A percentile compares a stretch with the other conserved stretches of the same genome.
These are phyloP conservation scores for Leccinum subtestaceum DNA, from an alignment of 768 basidiomycete species.

Conservation along the genomic window DNA sequence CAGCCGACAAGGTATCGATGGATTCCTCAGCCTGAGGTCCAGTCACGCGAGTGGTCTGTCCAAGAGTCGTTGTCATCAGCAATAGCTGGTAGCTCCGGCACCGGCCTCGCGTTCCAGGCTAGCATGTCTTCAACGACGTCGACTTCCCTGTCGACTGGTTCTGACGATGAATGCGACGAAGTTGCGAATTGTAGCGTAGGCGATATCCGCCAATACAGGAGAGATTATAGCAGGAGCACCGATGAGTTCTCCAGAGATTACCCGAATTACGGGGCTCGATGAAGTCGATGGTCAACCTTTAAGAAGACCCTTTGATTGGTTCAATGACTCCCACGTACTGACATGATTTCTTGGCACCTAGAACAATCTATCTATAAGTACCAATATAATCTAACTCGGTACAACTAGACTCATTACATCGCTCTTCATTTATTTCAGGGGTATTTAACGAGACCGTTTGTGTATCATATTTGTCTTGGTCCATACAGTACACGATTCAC, in stretches of 20 bases:
- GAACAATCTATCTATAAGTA: not conserved
- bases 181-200: slow-evolving; percentile 27
- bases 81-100: slow-evolving; percentile 20
- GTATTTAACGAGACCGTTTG: slow-evolving; percentile 18
- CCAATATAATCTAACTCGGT: slow-evolving; percentile 13
- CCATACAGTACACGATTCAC: slow-evolving; percentile 74
- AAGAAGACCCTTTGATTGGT: not conserved
- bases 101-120: slow-evolving; percentile 35
- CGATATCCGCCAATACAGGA: slow-evolving; percentile 32
- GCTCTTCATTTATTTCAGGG: slow-evolving; percentile 7
- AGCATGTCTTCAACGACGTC: slow-evolving; percentile 37
- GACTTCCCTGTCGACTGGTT: slow-evolving; percentile 32
- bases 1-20: slow-evolving; percentile 38
- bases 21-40: slow-evolving; percentile 41
- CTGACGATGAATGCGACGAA: slow-evolving; percentile 36
- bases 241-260: slow-evolving; percentile 17
- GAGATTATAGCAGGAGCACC: slow-evolving; percentile 16
- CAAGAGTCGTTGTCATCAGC: slow-evolving; percentile 10
- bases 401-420: slow-evolving; percentile 5
- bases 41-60: slow-evolving; percentile 30
- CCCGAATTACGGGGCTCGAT: slow-evolving; percentile 7
- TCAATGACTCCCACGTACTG: slow-evolving; percentile 1
- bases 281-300: not conserved
- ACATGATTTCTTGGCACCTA: slow-evolving; percentile 16
- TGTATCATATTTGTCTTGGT: slow-evolving; percentile 18